These are phyloP conservation scores for Fomitopsis pinicola DNA, from an alignment of 1,284 basidiomycete genomes.

Conservation along the genomic window DNA sequence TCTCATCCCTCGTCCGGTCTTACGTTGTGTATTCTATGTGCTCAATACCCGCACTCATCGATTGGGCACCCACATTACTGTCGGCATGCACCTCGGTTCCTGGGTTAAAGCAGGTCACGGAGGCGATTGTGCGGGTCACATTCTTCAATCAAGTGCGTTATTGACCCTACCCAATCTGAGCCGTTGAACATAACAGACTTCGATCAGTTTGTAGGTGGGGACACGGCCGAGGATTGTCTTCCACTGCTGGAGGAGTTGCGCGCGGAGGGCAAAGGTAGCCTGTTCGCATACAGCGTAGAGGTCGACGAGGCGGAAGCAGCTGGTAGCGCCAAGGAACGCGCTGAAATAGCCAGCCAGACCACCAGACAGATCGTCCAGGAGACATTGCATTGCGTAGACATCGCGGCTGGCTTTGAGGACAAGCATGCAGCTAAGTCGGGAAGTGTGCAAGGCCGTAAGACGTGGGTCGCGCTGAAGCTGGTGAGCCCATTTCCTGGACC, in stretches of 20 bases:
- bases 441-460: constrained; percentile 42
- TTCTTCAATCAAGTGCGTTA: constrained; percentile 75
- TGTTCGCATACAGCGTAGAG: constrained; percentile 86
- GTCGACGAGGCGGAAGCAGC: constrained; percentile 60
- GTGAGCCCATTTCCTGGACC: constrained; percentile 33
- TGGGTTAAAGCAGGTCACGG: constrained; percentile 60
- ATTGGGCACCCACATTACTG: constrained; percentile 73
- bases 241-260: constrained; percentile 64
- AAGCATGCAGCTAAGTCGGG: constrained; percentile 32
- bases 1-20: constrained; percentile 52
- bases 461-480: constrained; percentile 82
- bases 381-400: constrained; percentile 69
- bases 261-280: constrained; percentile 65
- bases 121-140: constrained; percentile 72
- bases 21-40: constrained; percentile 83
- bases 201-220: constrained; percentile 81
- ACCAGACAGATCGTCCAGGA: constrained; percentile 64
- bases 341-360: constrained; percentile 24
- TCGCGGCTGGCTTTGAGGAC: constrained; percentile 78
- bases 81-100: constrained; percentile 60
- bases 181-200: background rate
- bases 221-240: constrained; percentile 68
- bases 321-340: constrained; percentile 19
- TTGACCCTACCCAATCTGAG: background rate
- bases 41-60: constrained; percentile 74